phyloP scores from a whole-genome alignment of 1,139 yeast genomes.

The Kluyveromyces sp. region DNA sequence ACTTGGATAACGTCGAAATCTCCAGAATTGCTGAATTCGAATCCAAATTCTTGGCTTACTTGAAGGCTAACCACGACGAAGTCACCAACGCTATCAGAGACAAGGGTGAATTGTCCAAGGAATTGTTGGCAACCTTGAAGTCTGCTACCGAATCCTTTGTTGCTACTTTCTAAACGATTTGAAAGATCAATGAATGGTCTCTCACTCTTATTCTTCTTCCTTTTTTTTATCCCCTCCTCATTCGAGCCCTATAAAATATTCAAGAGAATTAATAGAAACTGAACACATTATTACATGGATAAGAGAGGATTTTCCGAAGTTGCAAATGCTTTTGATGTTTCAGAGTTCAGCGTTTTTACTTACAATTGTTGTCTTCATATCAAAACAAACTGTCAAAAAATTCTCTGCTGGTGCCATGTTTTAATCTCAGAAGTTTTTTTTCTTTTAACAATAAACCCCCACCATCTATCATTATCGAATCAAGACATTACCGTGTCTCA shows the following conservation, averaged over 20 bases:
- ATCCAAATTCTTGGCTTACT: slow-evolving; percentile 81
- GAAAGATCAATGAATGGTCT: too few species aligned
- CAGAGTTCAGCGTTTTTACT: not conserved
- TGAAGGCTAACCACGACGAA: slow-evolving; percentile 84
- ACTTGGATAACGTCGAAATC: slow-evolving; percentile 81
- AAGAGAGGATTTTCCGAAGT: not conserved
- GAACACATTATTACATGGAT: not conserved
- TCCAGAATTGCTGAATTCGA: slow-evolving; percentile 89
- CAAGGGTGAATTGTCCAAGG: slow-evolving; percentile 88
- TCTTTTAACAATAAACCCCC: not conserved
- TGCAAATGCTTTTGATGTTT: not conserved
- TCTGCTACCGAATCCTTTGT: slow-evolving; percentile 86
- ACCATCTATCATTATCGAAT: too few species aligned
- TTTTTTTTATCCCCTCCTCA: not conserved
- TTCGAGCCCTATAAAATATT: slow-evolving; percentile 1
- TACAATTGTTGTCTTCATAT: not conserved
- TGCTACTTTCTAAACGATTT: slow-evolving; percentile 59
- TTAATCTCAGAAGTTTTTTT: not conserved
- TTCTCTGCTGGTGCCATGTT: slow-evolving; percentile 1
- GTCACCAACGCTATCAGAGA: slow-evolving; percentile 77
- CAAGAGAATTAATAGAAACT: slow-evolving; percentile 3
- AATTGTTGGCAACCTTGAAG: slow-evolving; percentile 80
- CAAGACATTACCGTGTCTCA: too few species aligned
- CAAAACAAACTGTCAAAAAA: not conserved
- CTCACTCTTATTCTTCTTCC: not conserved